Evolutionary conservation across 2,329 filamentous ascomycete genomes (phyloP).

Genomic region (Phialophora verrucosa): DNA sequence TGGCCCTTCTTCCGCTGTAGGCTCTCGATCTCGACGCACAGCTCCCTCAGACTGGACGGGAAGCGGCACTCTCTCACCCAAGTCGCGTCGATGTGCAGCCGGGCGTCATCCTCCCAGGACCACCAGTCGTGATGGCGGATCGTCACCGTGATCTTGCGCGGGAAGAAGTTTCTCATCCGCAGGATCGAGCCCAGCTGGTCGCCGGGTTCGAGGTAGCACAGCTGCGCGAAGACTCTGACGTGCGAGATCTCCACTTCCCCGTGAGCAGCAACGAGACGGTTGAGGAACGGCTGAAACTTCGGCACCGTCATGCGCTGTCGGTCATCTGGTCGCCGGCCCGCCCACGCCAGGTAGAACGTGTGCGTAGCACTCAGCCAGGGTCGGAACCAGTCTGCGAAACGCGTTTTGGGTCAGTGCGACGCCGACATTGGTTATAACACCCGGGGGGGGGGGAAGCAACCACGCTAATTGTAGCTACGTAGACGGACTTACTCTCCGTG

Average conservation of each 20-base stretch:
- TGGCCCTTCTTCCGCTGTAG: slow-evolving; percentile 54
- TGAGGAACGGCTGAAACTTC: not conserved
- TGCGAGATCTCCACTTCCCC: not conserved
- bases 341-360: slow-evolving; percentile 47
- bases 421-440: not conserved
- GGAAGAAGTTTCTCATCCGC: not conserved
- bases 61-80: not conserved
- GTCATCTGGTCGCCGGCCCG: slow-evolving; percentile 41
- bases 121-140: slow-evolving; percentile 7
- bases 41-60: slow-evolving; percentile 45
- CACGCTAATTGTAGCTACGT: too few species aligned
- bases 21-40: slow-evolving; percentile 57
- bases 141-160: not conserved
- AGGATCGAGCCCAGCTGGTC: not conserved
- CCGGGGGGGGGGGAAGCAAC: too few species aligned
- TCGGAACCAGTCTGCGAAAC: slow-evolving; percentile 46
- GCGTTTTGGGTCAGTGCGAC: not conserved
- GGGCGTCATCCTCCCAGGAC: not conserved
- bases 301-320: not conserved
- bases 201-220: not conserved
- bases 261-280: not conserved
- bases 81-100: not conserved
- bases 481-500: slow-evolving; percentile 41
- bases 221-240: not conserved
- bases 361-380: slow-evolving; percentile 51